Evolutionary conservation across 768 basidiomycete genomes (phyloP), one percentile per base, ranked within the genome.

Genomic region (Rhizopogon vesiculosus): DNA sequence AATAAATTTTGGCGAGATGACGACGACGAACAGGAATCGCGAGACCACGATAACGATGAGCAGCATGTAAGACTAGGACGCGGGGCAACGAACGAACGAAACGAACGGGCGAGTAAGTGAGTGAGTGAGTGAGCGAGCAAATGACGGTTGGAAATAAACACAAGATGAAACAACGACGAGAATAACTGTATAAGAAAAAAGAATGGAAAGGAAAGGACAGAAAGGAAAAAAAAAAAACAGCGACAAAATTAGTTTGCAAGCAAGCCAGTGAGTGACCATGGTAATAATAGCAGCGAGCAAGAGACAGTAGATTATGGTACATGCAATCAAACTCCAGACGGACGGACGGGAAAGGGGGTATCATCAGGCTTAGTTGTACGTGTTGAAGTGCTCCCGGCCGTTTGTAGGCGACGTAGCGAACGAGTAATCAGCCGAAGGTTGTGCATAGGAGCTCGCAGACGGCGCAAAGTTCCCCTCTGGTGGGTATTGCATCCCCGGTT

Each of bases 331-430:
- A 54, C 18, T 42, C 31, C 33, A 19, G n/a, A 56, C 25, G 35
- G 25, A 56, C 15, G 33, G 9, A 42, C 29, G 51, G 31, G 25
- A 25, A 5, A 25, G 25, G 3, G 25, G 25, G 25, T 25, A 25
- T 25, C 25, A 25, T 25, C 25, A 25, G 15, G 5, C 45, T 18
- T n/a, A 42, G 10, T 46, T 44, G 22, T 64, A 61, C 19, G 66
- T 44, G 8, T 51, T 29, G 25, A 57, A 71, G 29, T 61, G 59
- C 25, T 64, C 67, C 51, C 68, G 64, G 16, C 54, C 60, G 8
- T 45, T 51, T 9, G 33, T 15, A 19, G 69, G 33, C 5, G 46
- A 16, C 38, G 25, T 28, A 55, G 59, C 19, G 10, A 60, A 68
- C 3, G 62, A 46, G n/a, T 61, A 70, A 10, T 65, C 66, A 29